Conservation (phyloP, 805 yeast species). For the Zygosaccharomyces lentus region DNA sequence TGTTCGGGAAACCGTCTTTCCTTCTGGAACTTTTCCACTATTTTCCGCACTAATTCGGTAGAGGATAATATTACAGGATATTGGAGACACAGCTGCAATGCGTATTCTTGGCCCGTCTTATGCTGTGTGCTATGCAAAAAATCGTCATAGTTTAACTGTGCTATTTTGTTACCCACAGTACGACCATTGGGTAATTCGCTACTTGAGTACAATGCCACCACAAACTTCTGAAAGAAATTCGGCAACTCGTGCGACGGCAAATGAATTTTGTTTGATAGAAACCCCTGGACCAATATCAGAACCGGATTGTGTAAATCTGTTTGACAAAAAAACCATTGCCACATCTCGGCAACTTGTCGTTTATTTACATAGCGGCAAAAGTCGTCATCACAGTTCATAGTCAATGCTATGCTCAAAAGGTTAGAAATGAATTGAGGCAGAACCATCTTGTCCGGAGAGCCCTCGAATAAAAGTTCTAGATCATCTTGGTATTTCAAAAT, state of each 20-base stretch:
- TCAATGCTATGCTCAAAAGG: constrained; percentile 22
- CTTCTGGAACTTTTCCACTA: background rate
- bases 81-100: constrained; percentile 10
- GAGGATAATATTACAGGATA: constrained; percentile 10
- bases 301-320: constrained; percentile 1
- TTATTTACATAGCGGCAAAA: constrained; percentile 19
- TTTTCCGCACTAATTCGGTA: background rate
- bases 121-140: constrained; percentile 15
- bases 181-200: constrained; percentile 5
- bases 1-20: background rate
- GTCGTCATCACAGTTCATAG: constrained; percentile 17
- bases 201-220: constrained; percentile 1
- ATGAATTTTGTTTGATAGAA: constrained; percentile 9
- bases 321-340: constrained; percentile 21
- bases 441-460: constrained; percentile 7
- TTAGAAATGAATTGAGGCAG: constrained; percentile 14
- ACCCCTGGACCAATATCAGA: constrained; percentile 20
- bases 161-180: constrained; percentile 13
- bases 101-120: constrained; percentile 12
- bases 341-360: constrained; percentile 19
- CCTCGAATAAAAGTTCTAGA: constrained; percentile 32
- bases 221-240: constrained; percentile 4
- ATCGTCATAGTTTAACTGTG: constrained; percentile 21
- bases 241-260: constrained; percentile 9
- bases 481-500: constrained; percentile 36